These are phyloP conservation scores for Phaeodactylum tricornutum DNA, from an alignment of 108 stramenopile species.

Conservation along the genomic window DNA sequence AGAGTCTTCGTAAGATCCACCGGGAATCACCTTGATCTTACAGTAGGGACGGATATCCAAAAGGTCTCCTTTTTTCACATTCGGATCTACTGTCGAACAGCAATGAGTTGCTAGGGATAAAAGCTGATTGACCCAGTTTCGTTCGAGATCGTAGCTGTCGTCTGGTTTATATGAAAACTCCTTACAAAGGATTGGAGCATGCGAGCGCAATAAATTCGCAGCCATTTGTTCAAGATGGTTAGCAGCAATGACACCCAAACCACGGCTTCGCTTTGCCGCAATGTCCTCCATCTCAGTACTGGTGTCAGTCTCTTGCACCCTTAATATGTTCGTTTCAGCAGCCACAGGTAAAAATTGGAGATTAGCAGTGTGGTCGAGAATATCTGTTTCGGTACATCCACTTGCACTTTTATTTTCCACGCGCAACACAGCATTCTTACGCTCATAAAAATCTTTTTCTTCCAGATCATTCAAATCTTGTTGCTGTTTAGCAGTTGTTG, in stretches of 20 bases:
- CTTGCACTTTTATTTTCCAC: too few species aligned
- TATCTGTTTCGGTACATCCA: background rate
- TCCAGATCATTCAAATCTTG: too few species aligned
- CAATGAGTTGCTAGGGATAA: conserved; percentile 72
- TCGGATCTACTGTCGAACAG: conserved; percentile 80
- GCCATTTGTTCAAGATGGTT: conserved; percentile 63
- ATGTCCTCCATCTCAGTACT: background rate
- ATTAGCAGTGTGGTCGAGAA: background rate
- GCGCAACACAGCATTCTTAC: too few species aligned
- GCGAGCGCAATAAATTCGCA: conserved; percentile 40
- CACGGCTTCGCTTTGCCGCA: conserved; percentile 24
- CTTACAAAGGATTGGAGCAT: conserved; percentile 61
- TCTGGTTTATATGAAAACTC: conserved; percentile 18
- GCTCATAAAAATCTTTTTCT: too few species aligned
- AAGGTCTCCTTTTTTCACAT: conserved; percentile 81
- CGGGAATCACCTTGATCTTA: conserved; percentile 77
- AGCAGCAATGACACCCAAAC: conserved; percentile 51
- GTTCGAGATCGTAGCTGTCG: conserved; percentile 10
- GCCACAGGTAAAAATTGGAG: background rate
- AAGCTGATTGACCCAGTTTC: conserved; percentile 59
- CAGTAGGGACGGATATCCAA: conserved; percentile 71
- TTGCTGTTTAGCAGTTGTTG: too few species aligned
- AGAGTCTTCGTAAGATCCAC: conserved; percentile 67
- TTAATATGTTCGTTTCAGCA: background rate
- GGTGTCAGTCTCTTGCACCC: background rate